Evolutionary conservation across 345 rosid genomes (phyloP).

Genomic region (Chamaenerion angustifolium): DNA sequence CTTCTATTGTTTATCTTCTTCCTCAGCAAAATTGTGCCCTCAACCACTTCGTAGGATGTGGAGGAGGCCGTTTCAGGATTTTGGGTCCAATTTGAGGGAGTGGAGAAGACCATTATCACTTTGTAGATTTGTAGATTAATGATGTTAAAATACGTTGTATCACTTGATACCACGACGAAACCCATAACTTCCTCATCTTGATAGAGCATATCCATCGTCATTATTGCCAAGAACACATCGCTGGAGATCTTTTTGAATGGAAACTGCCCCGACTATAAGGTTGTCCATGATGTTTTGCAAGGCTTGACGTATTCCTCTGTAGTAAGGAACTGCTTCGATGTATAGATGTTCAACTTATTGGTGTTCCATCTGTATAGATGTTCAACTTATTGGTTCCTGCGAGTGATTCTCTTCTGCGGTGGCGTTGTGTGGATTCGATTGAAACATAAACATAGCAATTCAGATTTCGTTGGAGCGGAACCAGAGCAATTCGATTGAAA

Average conservation of each 20-base stretch:
- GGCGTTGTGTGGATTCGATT: too few relatives aligned
- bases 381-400: constrained; percentile 80
- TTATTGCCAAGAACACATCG: constrained; percentile 51
- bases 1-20: too few relatives aligned
- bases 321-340: constrained; percentile 38
- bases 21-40: too few relatives aligned
- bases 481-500: too few relatives aligned
- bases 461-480: too few relatives aligned
- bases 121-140: constrained; percentile 21
- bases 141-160: constrained; percentile 39
- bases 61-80: constrained; percentile 49
- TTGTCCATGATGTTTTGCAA: constrained; percentile 26
- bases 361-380: constrained; percentile 66
- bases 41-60: constrained; percentile 74
- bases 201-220: constrained; percentile 52
- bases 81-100: constrained; percentile 32
- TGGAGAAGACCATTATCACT: constrained; percentile 35
- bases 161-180: constrained; percentile 59
- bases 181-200: constrained; percentile 58
- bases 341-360: constrained; percentile 43
- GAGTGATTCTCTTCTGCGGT: too few relatives aligned
- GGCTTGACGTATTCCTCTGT: constrained; percentile 33
- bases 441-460: too few relatives aligned
- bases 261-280: constrained; percentile 82
- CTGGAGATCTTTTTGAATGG: constrained; percentile 64